These are phyloP conservation scores for Trichoderma asperellum DNA, from an alignment of 2,329 filamentous ascomycete genomes.

Conservation along the genomic window DNA sequence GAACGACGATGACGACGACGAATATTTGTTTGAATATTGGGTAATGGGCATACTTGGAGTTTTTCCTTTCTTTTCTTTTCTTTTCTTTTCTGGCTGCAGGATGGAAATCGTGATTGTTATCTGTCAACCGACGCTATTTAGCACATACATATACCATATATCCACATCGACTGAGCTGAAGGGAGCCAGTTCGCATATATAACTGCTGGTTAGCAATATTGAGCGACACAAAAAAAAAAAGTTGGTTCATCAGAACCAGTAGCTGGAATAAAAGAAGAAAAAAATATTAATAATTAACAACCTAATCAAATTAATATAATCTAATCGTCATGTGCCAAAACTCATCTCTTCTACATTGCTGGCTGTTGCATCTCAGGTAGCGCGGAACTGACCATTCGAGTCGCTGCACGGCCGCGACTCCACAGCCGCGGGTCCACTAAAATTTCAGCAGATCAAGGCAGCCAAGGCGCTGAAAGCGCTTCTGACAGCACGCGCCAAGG, in stretches of 20 bases:
- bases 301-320: neutral
- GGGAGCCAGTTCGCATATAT: conserved; percentile 7
- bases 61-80: neutral
- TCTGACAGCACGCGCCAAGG: conserved; percentile 10
- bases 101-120: neutral
- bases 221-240: neutral
- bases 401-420: neutral
- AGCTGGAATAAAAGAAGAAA: neutral
- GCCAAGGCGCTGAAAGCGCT: conserved; percentile 2
- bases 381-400: neutral
- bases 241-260: neutral
- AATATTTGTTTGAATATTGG: neutral
- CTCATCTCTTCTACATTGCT: neutral
- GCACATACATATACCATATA: neutral
- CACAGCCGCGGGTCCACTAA: conserved; percentile 12
- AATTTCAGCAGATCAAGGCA: conserved; percentile 19
- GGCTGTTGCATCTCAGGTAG: too few relatives aligned
- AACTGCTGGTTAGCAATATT: neutral
- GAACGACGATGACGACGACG: neutral
- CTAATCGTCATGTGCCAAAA: neutral
- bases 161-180: neutral
- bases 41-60: conserved; percentile 17
- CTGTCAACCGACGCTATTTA: neutral
- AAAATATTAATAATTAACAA: neutral
- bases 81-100: neutral